A percentile compares a stretch with the other conserved stretches of the same genome.
These are phyloP conservation scores for Nicotiana attenuata DNA, from an alignment of 257 asterid species.

Conservation along the genomic window DNA sequence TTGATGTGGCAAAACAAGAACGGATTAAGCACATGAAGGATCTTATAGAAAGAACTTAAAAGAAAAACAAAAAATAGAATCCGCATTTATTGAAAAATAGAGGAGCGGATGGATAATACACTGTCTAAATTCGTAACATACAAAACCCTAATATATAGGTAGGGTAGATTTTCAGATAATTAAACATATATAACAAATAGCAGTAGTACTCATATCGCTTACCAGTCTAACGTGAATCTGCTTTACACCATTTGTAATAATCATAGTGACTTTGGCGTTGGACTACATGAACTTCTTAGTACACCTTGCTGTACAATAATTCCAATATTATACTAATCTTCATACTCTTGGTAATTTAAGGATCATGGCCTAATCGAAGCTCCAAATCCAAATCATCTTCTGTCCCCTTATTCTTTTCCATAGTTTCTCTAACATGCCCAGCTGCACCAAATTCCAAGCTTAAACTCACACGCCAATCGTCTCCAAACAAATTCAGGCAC, in stretches of 20 bases:
- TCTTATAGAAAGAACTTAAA: background rate
- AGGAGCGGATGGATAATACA: background rate
- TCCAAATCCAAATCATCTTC: constrained; percentile 72
- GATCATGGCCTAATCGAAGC: constrained; percentile 63
- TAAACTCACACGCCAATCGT: constrained; percentile 40
- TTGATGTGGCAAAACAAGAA: background rate
- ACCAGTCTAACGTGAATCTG: background rate
- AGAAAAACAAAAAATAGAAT: background rate
- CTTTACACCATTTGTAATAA: background rate
- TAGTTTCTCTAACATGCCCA: constrained; percentile 8
- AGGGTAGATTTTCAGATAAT: background rate
- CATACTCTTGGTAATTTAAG: background rate
- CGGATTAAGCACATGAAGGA: background rate
- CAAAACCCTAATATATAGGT: background rate
- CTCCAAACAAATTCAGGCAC: constrained; percentile 15
- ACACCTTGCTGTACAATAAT: background rate
- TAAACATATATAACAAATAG: background rate
- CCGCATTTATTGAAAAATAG: background rate
- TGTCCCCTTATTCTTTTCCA: constrained; percentile 17
- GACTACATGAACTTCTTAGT: background rate
- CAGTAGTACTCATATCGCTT: background rate
- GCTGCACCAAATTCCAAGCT: constrained; percentile 29
- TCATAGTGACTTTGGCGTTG: too few species aligned
- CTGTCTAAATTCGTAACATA: background rate
- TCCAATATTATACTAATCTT: background rate